A percentile compares a stretch with the other conserved stretches of the same genome.
Evolutionary conservation across 1,139 yeast species (phyloP).

Genomic region (Sugiyamaella novakii): DNA sequence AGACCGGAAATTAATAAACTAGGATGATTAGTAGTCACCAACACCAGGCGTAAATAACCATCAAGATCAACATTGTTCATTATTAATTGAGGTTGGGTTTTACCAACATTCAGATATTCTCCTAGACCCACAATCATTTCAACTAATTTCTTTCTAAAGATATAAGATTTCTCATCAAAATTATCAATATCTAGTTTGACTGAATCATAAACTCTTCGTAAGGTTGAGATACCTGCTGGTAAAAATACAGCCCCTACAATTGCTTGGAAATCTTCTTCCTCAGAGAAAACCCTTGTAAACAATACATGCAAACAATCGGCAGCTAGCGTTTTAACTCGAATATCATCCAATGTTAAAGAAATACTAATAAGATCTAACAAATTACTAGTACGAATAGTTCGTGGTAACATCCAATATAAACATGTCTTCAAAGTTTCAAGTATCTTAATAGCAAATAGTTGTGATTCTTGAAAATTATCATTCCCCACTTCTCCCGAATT

Average conservation of each 20-base stretch:
- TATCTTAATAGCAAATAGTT: constrained; percentile 61
- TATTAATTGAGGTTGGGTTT: constrained; percentile 31
- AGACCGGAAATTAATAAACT: constrained; percentile 89
- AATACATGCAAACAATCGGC: constrained; percentile 89
- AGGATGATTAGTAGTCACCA: constrained; percentile 79
- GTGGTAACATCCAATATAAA: constrained; percentile 86
- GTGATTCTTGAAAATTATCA: constrained; percentile 35
- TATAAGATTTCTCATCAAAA: constrained; percentile 75
- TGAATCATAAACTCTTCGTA: constrained; percentile 65
- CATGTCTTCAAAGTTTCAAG: constrained; percentile 87
- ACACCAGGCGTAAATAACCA: constrained; percentile 70
- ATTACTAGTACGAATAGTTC: constrained; percentile 67
- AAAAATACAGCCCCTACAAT: constrained; percentile 80
- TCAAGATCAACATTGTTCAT: constrained; percentile 58
- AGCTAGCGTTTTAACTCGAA: constrained; percentile 76
- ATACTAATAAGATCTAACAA: constrained; percentile 66
- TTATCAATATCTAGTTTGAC: constrained; percentile 70
- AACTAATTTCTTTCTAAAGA: constrained; percentile 82
- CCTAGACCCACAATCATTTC: constrained; percentile 92
- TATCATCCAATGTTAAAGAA: constrained; percentile 59
- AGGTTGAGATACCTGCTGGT: constrained; percentile 66
- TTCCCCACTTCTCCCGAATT: constrained; percentile 21
- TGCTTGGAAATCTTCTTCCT: constrained; percentile 71
- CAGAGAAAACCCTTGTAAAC: constrained; percentile 76
- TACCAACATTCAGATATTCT: constrained; percentile 60